Evolutionary conservation across 2,329 filamentous ascomycete species (phyloP).

Genomic region (Talaromyces funiculosus): DNA sequence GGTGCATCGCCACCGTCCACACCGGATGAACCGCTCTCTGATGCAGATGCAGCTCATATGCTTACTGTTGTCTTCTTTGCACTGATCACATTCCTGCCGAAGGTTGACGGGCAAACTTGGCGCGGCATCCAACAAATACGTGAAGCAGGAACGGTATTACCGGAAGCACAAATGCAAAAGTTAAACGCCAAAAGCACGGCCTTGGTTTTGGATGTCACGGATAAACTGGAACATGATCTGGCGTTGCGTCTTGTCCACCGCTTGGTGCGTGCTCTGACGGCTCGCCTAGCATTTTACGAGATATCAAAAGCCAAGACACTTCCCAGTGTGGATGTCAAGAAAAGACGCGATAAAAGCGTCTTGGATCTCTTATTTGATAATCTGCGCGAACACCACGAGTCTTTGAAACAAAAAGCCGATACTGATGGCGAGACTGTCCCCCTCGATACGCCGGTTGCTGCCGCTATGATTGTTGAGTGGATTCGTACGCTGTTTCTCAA

Average conservation of each 20-base stretch:
- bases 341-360: constrained; percentile 26
- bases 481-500: constrained; percentile 64
- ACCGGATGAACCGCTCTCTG: constrained; percentile 30
- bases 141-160: constrained; percentile 33
- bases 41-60: constrained; percentile 36
- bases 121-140: constrained; percentile 39
- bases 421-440: background rate
- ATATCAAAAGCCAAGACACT: constrained; percentile 37
- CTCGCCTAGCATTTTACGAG: constrained; percentile 46
- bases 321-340: constrained; percentile 24
- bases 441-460: constrained; percentile 20
- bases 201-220: constrained; percentile 31
- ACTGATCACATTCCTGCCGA: constrained; percentile 34
- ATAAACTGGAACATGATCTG: constrained; percentile 48
- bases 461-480: constrained; percentile 39
- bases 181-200: constrained; percentile 24
- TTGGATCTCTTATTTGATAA: constrained; percentile 33
- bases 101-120: constrained; percentile 33
- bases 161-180: constrained; percentile 33
- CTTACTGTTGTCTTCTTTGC: constrained; percentile 34
- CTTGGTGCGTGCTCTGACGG: constrained; percentile 45
- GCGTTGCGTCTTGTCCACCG: constrained; percentile 47
- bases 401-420: constrained; percentile 12
- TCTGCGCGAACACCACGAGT: constrained; percentile 26
- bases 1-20: background rate